phyloP scores from a whole-genome alignment of 148 eudicot species.

The Nyssa sinensis region DNA sequence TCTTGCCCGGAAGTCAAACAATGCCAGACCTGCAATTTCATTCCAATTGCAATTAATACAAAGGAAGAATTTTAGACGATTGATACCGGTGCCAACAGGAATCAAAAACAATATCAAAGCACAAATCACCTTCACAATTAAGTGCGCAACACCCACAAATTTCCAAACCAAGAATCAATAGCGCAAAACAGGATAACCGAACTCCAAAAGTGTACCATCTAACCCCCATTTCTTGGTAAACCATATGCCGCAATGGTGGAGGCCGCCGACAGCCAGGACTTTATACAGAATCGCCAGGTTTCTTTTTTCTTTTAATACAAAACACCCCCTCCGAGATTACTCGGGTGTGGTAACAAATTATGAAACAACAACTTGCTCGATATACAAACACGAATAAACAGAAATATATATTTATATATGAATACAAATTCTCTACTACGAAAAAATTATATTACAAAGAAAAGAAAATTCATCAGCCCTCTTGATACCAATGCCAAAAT shows the following conservation, averaged over 20 bases:
- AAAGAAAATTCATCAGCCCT: slow-evolving; percentile 18
- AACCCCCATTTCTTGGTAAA: slow-evolving; percentile 67
- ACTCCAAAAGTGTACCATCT: slow-evolving; percentile 55
- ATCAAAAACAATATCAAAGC: background rate
- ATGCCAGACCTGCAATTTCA: slow-evolving; percentile 58
- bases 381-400: too few relatives aligned
- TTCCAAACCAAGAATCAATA: slow-evolving; percentile 50
- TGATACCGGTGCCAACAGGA: background rate
- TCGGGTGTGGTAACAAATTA: background rate
- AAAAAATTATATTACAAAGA: slow-evolving; percentile 31
- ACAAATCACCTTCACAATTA: slow-evolving; percentile 67
- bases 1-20: slow-evolving; percentile 55
- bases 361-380: background rate
- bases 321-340: slow-evolving; percentile 38
- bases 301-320: slow-evolving; percentile 10
- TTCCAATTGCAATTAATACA: slow-evolving; percentile 11
- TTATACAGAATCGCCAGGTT: slow-evolving; percentile 66
- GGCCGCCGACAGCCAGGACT: slow-evolving; percentile 52
- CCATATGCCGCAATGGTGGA: slow-evolving; percentile 32
- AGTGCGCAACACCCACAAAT: slow-evolving; percentile 58
- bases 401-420: background rate
- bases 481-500: slow-evolving; percentile 32
- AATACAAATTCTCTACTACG: slow-evolving; percentile 7
- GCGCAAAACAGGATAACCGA: slow-evolving; percentile 42
- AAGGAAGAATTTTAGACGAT: background rate